phyloP scores from a whole-genome alignment of 768 basidiomycete genomes.

The Rhizopogon vinicolor region DNA sequence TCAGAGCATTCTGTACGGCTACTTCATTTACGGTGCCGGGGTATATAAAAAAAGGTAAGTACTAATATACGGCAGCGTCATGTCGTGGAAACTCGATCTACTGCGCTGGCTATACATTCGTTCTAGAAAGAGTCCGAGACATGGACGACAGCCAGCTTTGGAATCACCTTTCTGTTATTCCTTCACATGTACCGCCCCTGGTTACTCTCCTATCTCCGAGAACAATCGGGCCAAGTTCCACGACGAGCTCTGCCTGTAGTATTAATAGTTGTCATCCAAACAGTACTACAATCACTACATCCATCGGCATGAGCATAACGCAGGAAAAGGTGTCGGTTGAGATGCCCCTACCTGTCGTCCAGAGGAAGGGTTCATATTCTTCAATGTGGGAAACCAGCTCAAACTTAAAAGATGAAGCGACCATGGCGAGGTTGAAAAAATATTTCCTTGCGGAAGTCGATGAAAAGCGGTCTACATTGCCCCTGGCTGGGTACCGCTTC shows the following conservation, averaged over 20 bases:
- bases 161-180: neutral
- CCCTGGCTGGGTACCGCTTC: conserved; percentile 59
- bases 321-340: neutral
- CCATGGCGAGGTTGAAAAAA: conserved; percentile 3
- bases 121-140: neutral
- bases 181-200: neutral
- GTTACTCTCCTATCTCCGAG: neutral
- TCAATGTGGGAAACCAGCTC: neutral
- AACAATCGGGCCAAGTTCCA: neutral
- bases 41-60: neutral
- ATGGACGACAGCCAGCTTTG: neutral
- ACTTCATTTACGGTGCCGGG: neutral
- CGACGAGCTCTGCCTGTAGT: neutral
- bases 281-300: neutral
- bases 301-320: neutral
- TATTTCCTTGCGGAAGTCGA: conserved; percentile 7
- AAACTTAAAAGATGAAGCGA: neutral
- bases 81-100: neutral
- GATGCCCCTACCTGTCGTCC: conserved; percentile 7
- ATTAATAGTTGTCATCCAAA: too few species aligned
- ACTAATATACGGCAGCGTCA: neutral
- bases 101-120: neutral
- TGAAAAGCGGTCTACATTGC: conserved; percentile 32
- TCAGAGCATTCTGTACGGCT: neutral
- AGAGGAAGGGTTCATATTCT: neutral